Conservation (phyloP, 1,284 basidiomycete genomes). For the Mycena citricolor region DNA sequence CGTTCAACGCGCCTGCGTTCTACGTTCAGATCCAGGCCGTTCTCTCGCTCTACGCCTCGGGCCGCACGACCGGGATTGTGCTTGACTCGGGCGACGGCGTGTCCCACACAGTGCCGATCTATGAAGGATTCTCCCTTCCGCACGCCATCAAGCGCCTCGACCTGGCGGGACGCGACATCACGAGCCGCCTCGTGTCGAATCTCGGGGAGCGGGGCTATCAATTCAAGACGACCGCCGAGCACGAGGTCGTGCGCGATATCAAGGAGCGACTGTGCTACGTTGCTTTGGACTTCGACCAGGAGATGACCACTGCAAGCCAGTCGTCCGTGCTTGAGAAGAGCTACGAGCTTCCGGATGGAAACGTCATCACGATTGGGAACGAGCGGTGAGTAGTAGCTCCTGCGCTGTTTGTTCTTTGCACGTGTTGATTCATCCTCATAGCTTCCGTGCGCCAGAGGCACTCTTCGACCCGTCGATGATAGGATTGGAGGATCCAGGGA, state of each 20-base stretch:
- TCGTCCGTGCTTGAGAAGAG: slow-evolving; percentile 91
- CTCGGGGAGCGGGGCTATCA: slow-evolving; percentile 91
- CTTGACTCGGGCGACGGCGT: slow-evolving; percentile 94
- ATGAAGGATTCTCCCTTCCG: slow-evolving; percentile 92
- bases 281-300: slow-evolving; percentile 94
- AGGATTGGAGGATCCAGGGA: slow-evolving; percentile 90
- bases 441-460: slow-evolving; percentile 93
- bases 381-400: slow-evolving; percentile 63
- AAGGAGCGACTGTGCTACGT: slow-evolving; percentile 99
- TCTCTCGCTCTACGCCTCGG: slow-evolving; percentile 88
- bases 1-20: slow-evolving; percentile 92
- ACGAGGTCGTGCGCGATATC: slow-evolving; percentile 96
- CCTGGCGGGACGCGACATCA: slow-evolving; percentile 93
- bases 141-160: slow-evolving; percentile 94
- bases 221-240: slow-evolving; percentile 93
- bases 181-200: slow-evolving; percentile 89
- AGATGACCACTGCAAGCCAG: slow-evolving; percentile 90
- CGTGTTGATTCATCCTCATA: background rate
- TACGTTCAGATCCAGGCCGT: slow-evolving; percentile 93
- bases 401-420: background rate
- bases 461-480: slow-evolving; percentile 96
- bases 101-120: slow-evolving; percentile 91
- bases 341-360: slow-evolving; percentile 95
- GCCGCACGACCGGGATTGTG: slow-evolving; percentile 90
- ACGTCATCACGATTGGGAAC: slow-evolving; percentile 95